Evolutionary conservation across 257 asterid species (phyloP).

Genomic region (Capsicum baccatum): DNA sequence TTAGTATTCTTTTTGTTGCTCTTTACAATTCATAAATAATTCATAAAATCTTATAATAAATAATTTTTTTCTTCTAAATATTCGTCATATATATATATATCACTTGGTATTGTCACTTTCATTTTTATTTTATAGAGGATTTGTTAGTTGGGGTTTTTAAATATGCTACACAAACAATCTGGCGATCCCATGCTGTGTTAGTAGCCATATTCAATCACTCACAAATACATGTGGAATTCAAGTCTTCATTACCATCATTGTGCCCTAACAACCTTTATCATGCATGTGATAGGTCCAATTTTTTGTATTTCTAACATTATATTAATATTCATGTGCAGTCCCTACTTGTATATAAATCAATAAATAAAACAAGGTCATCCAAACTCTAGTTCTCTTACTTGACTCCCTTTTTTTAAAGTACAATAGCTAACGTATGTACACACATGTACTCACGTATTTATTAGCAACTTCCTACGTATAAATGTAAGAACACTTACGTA

Average conservation of each 20-base stretch:
- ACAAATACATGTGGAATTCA: constrained; percentile 27
- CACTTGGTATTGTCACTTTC: neutral
- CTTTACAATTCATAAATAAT: no score
- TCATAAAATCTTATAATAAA: no score
- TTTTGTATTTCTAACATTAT: neutral
- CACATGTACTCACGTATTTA: neutral
- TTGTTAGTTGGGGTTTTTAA: neutral
- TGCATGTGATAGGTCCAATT: constrained; percentile 26
- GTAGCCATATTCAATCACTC: constrained; percentile 19
- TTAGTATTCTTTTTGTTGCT: no score
- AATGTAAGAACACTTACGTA: neutral
- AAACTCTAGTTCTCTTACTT: neutral
- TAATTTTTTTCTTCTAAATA: neutral
- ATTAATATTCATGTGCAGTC: neutral
- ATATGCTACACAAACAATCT: constrained; percentile 11
- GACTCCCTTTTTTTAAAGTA: neutral
- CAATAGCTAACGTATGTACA: neutral
- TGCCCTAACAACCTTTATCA: constrained; percentile 32
- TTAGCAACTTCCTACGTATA: neutral
- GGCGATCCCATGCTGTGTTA: constrained; percentile 24
- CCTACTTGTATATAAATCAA: neutral
- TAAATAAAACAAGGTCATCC: neutral
- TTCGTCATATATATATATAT: neutral
- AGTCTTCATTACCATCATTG: constrained; percentile 28
- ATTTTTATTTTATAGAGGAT: neutral